Evolutionary conservation across 2,329 filamentous ascomycete genomes (phyloP).

Genomic region (Xylaria sp.): DNA sequence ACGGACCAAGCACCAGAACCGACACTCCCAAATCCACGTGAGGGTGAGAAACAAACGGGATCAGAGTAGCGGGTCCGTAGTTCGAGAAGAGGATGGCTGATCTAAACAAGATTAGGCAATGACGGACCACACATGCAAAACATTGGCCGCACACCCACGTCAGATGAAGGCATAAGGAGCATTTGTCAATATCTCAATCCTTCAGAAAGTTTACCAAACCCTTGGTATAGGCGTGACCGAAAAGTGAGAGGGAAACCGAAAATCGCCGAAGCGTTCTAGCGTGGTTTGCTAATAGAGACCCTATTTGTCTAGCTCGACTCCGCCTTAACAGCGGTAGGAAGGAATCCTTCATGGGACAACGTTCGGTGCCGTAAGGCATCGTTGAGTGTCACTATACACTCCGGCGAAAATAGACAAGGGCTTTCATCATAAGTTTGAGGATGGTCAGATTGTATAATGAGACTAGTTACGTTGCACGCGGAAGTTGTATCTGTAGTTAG

Average conservation of each 20-base stretch:
- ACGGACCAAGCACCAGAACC: conserved; percentile 14
- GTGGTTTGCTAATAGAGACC: conserved; percentile 9
- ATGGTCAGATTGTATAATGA: conserved; percentile 12
- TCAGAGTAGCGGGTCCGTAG: conserved; percentile 20
- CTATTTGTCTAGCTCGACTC: conserved; percentile 20
- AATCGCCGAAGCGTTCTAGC: conserved; percentile 6
- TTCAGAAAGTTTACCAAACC: conserved; percentile 17
- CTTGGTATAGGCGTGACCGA: conserved; percentile 9
- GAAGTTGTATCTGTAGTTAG: conserved; percentile 22
- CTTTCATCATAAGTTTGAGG: conserved; percentile 1
- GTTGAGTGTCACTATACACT: not conserved
- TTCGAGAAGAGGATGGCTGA: conserved; percentile 19
- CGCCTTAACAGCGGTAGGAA: conserved; percentile 24
- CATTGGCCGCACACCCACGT: conserved; percentile 13
- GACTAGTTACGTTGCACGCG: conserved; percentile 25
- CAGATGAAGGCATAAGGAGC: conserved; percentile 11
- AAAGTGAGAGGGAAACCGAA: conserved; percentile 3
- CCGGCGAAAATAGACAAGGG: conserved; percentile 14
- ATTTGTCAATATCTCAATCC: conserved; percentile 34
- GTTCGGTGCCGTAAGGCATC: not conserved
- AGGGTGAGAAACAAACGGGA: conserved; percentile 25
- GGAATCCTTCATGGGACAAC: conserved; percentile 23
- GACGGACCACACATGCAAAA: conserved; percentile 12
- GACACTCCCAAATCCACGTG: conserved; percentile 20
- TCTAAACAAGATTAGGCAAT: conserved; percentile 31